Conservation (phyloP, 2,329 filamentous ascomycete species). For the Xylaria sp. region DNA sequence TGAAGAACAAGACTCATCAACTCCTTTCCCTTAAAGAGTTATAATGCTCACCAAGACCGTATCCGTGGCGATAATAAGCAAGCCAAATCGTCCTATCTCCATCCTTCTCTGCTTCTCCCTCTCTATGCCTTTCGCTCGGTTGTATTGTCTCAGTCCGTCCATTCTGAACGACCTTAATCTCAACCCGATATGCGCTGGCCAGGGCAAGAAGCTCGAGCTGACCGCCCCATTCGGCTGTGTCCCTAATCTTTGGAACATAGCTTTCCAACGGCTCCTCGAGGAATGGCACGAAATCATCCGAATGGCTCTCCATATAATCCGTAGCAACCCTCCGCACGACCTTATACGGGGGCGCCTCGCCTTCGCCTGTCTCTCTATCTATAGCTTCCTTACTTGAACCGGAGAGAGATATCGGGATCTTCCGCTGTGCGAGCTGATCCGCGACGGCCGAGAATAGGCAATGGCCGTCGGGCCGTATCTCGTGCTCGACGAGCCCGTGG, state of each 20-base stretch:
- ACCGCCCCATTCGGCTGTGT: slow-evolving; percentile 96
- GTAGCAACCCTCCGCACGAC: slow-evolving; percentile 76
- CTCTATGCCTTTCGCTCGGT: slow-evolving; percentile 55
- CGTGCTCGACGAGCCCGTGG: slow-evolving; percentile 74
- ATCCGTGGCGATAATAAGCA: slow-evolving; percentile 94
- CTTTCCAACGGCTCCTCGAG: slow-evolving; percentile 80
- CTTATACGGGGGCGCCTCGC: slow-evolving; percentile 64
- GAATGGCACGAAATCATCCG: slow-evolving; percentile 86
- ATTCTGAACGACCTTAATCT: slow-evolving; percentile 87
- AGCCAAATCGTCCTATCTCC: slow-evolving; percentile 76
- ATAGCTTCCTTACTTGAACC: neutral
- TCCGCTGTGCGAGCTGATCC: slow-evolving; percentile 74
- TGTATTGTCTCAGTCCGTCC: slow-evolving; percentile 81
- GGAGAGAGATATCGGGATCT: slow-evolving; percentile 54
- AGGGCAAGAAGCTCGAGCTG: slow-evolving; percentile 90
- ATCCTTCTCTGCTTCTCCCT: slow-evolving; percentile 45
- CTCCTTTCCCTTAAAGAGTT: slow-evolving; percentile 76
- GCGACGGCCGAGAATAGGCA: slow-evolving; percentile 94
- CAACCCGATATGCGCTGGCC: slow-evolving; percentile 79
- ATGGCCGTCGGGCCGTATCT: slow-evolving; percentile 90
- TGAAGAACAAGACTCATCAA: neutral
- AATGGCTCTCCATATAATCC: slow-evolving; percentile 77
- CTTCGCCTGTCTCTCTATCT: slow-evolving; percentile 33
- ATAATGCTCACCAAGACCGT: slow-evolving; percentile 96
- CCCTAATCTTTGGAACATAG: slow-evolving; percentile 80